These are phyloP conservation scores for Penicillium samsonianum DNA, from an alignment of 495 filamentous ascomycete species.

Conservation along the genomic window DNA sequence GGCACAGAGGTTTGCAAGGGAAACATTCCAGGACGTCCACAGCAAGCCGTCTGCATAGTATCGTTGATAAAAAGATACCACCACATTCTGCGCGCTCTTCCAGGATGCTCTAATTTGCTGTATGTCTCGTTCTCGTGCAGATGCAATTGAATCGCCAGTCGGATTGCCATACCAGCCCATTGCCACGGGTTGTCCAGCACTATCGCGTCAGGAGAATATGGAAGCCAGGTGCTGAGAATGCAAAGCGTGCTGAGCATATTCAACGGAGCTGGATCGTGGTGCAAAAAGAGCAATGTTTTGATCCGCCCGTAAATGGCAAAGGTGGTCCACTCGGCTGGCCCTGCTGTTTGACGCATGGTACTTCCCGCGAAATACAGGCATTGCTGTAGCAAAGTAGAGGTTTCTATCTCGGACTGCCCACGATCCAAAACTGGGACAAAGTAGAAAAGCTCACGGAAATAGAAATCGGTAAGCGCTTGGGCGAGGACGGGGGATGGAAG, in stretches of 20 bases:
- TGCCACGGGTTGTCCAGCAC: slow-evolving; percentile 24
- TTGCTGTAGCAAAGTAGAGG: slow-evolving; percentile 19
- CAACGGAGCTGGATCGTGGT: slow-evolving; percentile 15
- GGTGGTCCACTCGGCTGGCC: slow-evolving; percentile 12
- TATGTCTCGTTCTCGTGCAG: slow-evolving; percentile 21
- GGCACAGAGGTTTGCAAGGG: slow-evolving; percentile 12
- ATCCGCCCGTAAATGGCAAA: slow-evolving; percentile 19
- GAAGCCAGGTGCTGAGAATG: slow-evolving; percentile 15
- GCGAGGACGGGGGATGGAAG: slow-evolving; percentile 6
- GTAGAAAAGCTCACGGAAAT: slow-evolving; percentile 14
- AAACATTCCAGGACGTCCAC: slow-evolving; percentile 15
- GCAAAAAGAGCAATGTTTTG: slow-evolving; percentile 19
- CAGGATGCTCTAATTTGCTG: background rate
- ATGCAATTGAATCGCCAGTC: slow-evolving; percentile 20
- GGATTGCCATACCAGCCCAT: slow-evolving; percentile 22
- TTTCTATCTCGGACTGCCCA: slow-evolving; percentile 1
- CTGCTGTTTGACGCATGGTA: slow-evolving; percentile 15
- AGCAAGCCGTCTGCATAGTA: slow-evolving; percentile 21
- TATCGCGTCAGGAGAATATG: slow-evolving; percentile 10
- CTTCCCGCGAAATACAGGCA: slow-evolving; percentile 22
- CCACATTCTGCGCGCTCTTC: slow-evolving; percentile 15
- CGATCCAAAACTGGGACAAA: slow-evolving; percentile 17
- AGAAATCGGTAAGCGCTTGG: slow-evolving; percentile 17
- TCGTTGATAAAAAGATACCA: slow-evolving; percentile 23
- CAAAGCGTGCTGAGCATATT: slow-evolving; percentile 16